Evolutionary conservation across 805 yeast species (phyloP).

Genomic region (Sungouiella blattae): DNA sequence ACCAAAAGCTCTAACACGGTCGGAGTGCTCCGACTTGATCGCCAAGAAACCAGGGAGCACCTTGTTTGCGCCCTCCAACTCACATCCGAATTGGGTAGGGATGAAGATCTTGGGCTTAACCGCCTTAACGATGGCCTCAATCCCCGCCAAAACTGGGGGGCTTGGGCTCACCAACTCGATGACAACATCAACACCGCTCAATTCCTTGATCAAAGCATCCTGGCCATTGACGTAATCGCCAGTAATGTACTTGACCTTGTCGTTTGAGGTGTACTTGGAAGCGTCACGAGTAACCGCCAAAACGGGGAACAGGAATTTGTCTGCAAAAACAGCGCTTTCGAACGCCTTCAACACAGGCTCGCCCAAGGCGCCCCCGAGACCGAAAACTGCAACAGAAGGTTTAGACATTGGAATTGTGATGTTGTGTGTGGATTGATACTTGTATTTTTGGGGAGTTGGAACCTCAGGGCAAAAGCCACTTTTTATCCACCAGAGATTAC

Average conservation of each 20-base stretch:
- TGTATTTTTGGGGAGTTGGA: too few species aligned
- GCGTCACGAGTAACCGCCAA: constrained; percentile 48
- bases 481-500: too few species aligned
- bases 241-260: constrained; percentile 36
- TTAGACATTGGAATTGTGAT: constrained; percentile 14
- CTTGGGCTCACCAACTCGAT: constrained; percentile 40
- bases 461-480: too few species aligned
- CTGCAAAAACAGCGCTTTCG: constrained; percentile 37
- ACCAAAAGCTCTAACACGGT: constrained; percentile 39
- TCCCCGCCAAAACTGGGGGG: constrained; percentile 27
- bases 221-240: constrained; percentile 25
- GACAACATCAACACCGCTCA: constrained; percentile 49
- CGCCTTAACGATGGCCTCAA: constrained; percentile 36
- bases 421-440: neutral
- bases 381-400: constrained; percentile 47
- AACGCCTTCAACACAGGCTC: constrained; percentile 45
- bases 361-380: constrained; percentile 52
- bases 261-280: constrained; percentile 29
- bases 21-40: constrained; percentile 34
- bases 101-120: constrained; percentile 50
- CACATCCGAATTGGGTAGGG: constrained; percentile 61
- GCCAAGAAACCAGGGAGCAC: constrained; percentile 33
- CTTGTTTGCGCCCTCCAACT: constrained; percentile 25
- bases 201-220: constrained; percentile 26
- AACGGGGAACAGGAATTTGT: constrained; percentile 46